These are phyloP conservation scores for Magnolia officinalis DNA, from an alignment of 164 flowering plant species.

Conservation along the genomic window DNA sequence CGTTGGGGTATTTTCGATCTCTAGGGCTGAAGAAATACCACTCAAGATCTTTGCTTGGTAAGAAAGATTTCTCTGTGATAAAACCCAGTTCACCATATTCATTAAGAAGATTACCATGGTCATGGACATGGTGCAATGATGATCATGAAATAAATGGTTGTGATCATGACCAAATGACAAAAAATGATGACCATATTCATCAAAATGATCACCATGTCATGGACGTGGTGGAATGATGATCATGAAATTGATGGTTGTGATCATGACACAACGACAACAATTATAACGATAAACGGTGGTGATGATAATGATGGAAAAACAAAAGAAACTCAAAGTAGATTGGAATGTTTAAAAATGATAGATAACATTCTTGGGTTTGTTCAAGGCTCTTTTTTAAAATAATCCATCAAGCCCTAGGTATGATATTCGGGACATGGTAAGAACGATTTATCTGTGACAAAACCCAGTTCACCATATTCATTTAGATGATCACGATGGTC, in stretches of 20 bases:
- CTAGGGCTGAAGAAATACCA: conserved; percentile 96
- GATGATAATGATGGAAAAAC: no score
- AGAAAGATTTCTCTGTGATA: conserved; percentile 68
- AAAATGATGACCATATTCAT: neutral
- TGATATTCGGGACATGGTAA: conserved; percentile 32
- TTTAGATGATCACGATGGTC: neutral
- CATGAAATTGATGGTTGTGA: neutral
- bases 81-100: neutral
- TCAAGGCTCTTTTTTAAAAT: neutral
- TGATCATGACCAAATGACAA: neutral
- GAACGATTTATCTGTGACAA: conserved; percentile 66
- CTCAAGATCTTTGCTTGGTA: conserved; percentile 92
- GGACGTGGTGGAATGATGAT: neutral
- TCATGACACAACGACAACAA: no score
- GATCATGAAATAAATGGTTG: neutral
- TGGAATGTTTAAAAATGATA: neutral
- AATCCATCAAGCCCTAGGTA: no score
- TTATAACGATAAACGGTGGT: no score
- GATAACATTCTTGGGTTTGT: neutral
- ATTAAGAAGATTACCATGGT: neutral
- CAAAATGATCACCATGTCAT: neutral
- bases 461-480: neutral
- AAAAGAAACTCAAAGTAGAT: neutral
- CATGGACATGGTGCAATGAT: neutral
- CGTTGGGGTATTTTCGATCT: conserved; percentile 91